A percentile compares a stretch with the other conserved stretches of the same genome.
Evolutionary conservation across 108 stramenopile genomes (phyloP).

Genomic region (Cyclotella cryptica): DNA sequence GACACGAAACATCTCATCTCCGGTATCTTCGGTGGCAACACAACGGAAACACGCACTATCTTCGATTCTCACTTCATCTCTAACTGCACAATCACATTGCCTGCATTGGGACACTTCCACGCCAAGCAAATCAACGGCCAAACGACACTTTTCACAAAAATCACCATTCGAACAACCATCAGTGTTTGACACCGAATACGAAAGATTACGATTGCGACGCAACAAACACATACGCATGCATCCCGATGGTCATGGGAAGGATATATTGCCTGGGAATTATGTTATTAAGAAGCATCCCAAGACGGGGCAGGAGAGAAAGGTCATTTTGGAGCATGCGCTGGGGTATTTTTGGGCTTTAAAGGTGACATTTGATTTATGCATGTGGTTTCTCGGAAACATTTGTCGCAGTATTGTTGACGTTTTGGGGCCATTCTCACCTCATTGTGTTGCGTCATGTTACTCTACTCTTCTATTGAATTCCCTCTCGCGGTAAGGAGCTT

Average conservation of each 20-base stretch:
- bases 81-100: too few species aligned
- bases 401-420: neutral
- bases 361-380: conserved; percentile 14
- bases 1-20: too few species aligned
- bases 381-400: neutral
- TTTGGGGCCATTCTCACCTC: neutral
- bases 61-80: too few species aligned
- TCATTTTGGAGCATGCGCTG: conserved; percentile 69
- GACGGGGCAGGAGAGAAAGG: conserved; percentile 62
- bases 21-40: too few species aligned
- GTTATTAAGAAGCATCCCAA: conserved; percentile 63
- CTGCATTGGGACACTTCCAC: neutral
- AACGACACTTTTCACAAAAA: neutral
- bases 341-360: conserved; percentile 90
- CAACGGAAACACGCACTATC: too few species aligned
- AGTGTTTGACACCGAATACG: conserved; percentile 33
- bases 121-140: neutral
- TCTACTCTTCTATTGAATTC: neutral
- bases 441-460: neutral
- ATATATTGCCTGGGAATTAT: conserved; percentile 72
- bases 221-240: conserved; percentile 61
- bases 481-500: conserved; percentile 54
- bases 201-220: conserved; percentile 25
- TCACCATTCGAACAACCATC: conserved; percentile 9
- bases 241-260: conserved; percentile 60